Evolutionary conservation across 495 filamentous ascomycete species (phyloP).

Genomic region (Talaromyces thailandensis): DNA sequence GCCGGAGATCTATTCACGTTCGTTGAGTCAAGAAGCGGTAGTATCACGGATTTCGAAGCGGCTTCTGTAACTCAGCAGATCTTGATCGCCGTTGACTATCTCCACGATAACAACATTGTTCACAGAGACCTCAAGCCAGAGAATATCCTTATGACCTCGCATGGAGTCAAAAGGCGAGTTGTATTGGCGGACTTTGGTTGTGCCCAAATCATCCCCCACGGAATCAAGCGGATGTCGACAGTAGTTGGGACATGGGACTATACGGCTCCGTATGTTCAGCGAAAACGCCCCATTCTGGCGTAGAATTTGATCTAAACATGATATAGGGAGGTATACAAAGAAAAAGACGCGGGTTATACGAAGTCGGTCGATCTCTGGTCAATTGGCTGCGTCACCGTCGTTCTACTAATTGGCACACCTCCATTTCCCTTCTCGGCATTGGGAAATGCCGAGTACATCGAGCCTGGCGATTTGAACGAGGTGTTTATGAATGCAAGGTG

Average conservation of each 20-base stretch:
- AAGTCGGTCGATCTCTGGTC: constrained; percentile 58
- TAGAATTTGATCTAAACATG: constrained; percentile 15
- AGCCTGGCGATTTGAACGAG: constrained; percentile 23
- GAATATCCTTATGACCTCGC: constrained; percentile 53
- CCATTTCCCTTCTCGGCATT: constrained; percentile 14
- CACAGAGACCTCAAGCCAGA: constrained; percentile 67
- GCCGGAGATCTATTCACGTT: constrained; percentile 59
- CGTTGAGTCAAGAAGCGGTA: constrained; percentile 36
- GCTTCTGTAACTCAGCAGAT: constrained; percentile 50
- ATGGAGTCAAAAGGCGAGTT: constrained; percentile 41
- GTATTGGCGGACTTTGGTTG: constrained; percentile 71
- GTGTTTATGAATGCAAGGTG: constrained; percentile 13
- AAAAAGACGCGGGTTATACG: constrained; percentile 40
- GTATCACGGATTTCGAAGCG: constrained; percentile 40
- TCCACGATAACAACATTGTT: constrained; percentile 47
- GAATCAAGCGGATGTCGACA: constrained; percentile 47
- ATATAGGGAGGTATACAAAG: constrained; percentile 36
- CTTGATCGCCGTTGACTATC: constrained; percentile 49
- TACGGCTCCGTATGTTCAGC: constrained; percentile 57
- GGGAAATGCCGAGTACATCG: constrained; percentile 16
- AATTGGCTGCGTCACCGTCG: constrained; percentile 42
- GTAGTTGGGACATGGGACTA: constrained; percentile 57
- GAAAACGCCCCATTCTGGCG: constrained; percentile 8
- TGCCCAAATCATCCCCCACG: constrained; percentile 32
- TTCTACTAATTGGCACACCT: constrained; percentile 40